Conservation (phyloP, 2,329 filamentous ascomycete genomes). For the Claviceps africana region DNA sequence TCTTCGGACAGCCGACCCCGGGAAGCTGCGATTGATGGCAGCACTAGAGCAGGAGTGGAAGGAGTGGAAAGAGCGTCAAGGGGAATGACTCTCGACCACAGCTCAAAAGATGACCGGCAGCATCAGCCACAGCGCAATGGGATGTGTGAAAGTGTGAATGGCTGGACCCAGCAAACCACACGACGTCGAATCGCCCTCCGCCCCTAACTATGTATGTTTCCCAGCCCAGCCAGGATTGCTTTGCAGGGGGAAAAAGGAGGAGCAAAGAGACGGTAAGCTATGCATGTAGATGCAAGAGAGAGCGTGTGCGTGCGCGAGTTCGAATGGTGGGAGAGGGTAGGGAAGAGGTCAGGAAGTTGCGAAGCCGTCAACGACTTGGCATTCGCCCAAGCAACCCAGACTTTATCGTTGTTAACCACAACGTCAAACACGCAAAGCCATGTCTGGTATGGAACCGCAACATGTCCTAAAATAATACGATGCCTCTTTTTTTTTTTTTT, state of each 20-base stretch:
- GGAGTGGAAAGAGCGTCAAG: not conserved
- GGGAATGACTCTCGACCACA: not conserved
- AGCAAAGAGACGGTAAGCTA: not conserved
- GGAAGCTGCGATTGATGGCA: constrained; percentile 3
- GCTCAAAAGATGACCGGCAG: not conserved
- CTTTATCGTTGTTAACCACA: constrained; percentile 2
- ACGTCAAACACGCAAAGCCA: not conserved
- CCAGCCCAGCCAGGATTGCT: constrained; percentile 2
- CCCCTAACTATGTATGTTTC: not conserved
- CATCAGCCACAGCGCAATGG: constrained; percentile 2
- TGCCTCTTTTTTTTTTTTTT: not conserved
- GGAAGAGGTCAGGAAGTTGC: constrained; percentile 1
- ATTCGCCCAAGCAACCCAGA: not conserved
- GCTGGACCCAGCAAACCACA: constrained; percentile 5
- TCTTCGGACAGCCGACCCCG: constrained; percentile 1
- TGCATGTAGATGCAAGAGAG: constrained; percentile 1
- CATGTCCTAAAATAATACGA: constrained; percentile 2
- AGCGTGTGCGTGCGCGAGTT: not conserved
- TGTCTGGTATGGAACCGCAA: not conserved
- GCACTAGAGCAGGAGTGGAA: not conserved
- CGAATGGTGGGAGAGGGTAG: not conserved
- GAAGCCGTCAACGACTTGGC: constrained; percentile 2
- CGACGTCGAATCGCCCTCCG: constrained; percentile 1
- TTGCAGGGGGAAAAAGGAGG: constrained; percentile 1
- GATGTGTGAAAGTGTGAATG: constrained; percentile 5